Conservation (phyloP, 176 grass and related monocot genomes). For the Bonia amplexicaulis region DNA sequence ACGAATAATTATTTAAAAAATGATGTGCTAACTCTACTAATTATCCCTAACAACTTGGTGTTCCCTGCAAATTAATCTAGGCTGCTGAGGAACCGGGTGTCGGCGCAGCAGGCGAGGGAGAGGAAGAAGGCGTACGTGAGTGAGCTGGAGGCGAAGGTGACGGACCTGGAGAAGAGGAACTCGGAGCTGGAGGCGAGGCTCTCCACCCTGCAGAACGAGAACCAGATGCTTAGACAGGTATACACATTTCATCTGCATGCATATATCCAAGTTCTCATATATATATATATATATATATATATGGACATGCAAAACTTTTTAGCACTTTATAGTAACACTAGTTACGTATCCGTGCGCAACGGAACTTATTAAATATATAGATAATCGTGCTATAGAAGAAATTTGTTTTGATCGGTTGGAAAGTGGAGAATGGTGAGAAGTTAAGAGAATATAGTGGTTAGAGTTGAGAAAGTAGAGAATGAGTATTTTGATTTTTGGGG, state of each 20-base stretch:
- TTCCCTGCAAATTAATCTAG: background rate
- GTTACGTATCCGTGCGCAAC: too few species aligned
- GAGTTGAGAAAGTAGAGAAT: too few species aligned
- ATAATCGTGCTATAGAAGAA: too few species aligned
- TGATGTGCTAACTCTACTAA: background rate
- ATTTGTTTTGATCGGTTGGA: too few species aligned
- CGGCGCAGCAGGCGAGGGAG: slow-evolving; percentile 77
- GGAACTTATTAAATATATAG: too few species aligned
- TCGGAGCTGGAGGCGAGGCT: slow-evolving; percentile 70
- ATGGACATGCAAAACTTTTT: background rate
- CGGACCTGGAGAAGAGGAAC: slow-evolving; percentile 71
- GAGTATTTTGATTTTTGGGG: too few species aligned
- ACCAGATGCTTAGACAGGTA: slow-evolving; percentile 80
- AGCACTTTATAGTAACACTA: background rate
- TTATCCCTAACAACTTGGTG: background rate
- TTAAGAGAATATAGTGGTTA: too few species aligned
- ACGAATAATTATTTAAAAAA: background rate
- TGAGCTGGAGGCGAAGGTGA: slow-evolving; percentile 59
- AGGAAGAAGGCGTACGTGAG: slow-evolving; percentile 75
- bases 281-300: background rate
- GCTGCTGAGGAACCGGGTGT: slow-evolving; percentile 76
- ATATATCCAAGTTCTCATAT: background rate
- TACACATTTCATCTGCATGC: background rate
- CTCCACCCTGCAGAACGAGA: slow-evolving; percentile 84
- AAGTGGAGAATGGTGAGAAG: too few species aligned